A percentile compares a stretch with the other conserved stretches of the same genome.
These are phyloP conservation scores for Fusarium sp. DNA, from an alignment of 2,329 filamentous ascomycete genomes.

Conservation along the genomic window DNA sequence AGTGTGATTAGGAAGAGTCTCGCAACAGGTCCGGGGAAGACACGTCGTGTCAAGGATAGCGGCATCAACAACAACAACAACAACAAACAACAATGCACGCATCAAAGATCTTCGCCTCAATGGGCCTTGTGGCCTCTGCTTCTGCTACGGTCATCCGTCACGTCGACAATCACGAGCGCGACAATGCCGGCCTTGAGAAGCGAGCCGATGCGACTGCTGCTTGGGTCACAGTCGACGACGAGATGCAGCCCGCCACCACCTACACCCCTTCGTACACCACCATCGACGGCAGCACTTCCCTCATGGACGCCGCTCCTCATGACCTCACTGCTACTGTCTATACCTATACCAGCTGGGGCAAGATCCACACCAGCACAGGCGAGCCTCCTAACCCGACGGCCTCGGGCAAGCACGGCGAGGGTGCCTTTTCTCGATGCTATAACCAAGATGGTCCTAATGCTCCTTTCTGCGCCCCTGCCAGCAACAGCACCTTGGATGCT, in stretches of 20 bases:
- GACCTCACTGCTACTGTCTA: constrained; percentile 58
- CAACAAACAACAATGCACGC: constrained; percentile 45
- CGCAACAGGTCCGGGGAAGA: constrained; percentile 7
- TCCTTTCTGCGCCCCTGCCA: constrained; percentile 62
- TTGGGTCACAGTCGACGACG: constrained; percentile 62
- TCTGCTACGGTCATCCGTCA: constrained; percentile 38
- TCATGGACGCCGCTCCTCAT: constrained; percentile 54
- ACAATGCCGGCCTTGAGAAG: constrained; percentile 33
- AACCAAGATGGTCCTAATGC: constrained; percentile 57
- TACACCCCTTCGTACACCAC: constrained; percentile 60
- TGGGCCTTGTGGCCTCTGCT: constrained; percentile 45
- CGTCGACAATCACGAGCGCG: constrained; percentile 26
- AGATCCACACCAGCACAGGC: constrained; percentile 54
- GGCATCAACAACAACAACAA: constrained; percentile 6
- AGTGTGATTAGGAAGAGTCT: constrained; percentile 12
- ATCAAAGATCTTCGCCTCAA: constrained; percentile 44
- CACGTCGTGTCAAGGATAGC: constrained; percentile 6
- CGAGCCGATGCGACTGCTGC: constrained; percentile 52
- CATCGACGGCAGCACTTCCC: constrained; percentile 54
- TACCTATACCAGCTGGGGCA: constrained; percentile 49
- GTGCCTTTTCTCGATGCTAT: constrained; percentile 60
- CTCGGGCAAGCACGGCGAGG: constrained; percentile 52
- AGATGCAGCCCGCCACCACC: constrained; percentile 56
- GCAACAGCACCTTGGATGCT: constrained; percentile 55
- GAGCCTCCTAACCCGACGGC: constrained; percentile 57